Conservation (phyloP, 371 early-diverging fungal genomes). For the Coemansia sp. region DNA sequence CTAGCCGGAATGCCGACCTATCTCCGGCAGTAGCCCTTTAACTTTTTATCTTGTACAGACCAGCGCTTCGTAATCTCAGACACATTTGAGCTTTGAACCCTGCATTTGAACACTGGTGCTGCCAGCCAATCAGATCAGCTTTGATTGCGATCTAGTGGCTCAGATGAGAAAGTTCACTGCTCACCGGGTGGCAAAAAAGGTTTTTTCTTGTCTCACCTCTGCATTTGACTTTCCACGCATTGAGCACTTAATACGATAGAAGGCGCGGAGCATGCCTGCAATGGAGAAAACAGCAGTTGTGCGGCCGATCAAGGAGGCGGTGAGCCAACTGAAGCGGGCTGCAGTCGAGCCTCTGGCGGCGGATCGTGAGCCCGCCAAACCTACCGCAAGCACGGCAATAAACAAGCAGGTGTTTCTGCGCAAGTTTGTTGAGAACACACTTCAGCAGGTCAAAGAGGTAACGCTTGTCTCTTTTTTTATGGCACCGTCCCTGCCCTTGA, state of each 20-base stretch:
- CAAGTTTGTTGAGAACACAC: conserved; percentile 36
- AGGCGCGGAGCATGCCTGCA: conserved; percentile 1
- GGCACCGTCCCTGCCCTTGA: too few relatives aligned
- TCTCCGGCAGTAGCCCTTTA: not conserved
- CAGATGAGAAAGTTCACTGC: too few relatives aligned
- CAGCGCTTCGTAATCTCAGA: not conserved
- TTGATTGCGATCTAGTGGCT: too few relatives aligned
- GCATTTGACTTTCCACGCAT: too few relatives aligned
- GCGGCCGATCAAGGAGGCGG: conserved; percentile 11
- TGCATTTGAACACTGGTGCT: not conserved
- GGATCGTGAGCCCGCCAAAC: not conserved
- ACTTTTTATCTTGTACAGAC: not conserved
- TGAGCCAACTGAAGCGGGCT: conserved; percentile 1
- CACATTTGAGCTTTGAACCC: not conserved
- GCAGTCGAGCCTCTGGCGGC: not conserved
- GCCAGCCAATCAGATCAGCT: too few relatives aligned
- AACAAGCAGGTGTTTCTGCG: conserved; percentile 34
- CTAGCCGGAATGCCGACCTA: conserved; percentile 4
- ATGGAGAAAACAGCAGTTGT: conserved; percentile 4
- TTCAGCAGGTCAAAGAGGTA: conserved; percentile 26
- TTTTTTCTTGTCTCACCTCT: too few relatives aligned
- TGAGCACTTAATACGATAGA: too few relatives aligned
- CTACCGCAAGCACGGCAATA: not conserved
- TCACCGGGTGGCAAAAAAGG: too few relatives aligned
- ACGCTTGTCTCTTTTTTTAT: too few relatives aligned